Conservation (phyloP, 345 rosid genomes). For the Syzygium oleosum region DNA sequence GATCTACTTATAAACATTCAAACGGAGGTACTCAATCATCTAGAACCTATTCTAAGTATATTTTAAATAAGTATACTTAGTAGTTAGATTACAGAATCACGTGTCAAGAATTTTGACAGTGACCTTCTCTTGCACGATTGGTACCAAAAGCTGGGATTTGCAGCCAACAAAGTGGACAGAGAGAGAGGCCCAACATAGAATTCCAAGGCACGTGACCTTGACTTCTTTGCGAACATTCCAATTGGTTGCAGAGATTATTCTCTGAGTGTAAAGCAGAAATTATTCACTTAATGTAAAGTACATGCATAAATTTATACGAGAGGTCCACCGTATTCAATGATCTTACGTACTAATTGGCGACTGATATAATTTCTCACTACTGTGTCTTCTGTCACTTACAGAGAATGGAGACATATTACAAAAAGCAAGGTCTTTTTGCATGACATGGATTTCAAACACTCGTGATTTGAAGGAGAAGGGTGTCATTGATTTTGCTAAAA, state of each 20-base stretch:
- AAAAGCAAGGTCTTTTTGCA: no score
- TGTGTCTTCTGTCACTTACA: no score
- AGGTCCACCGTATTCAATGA: not conserved
- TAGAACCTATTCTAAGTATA: no score
- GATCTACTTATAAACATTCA: not conserved
- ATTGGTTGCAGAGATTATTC: not conserved
- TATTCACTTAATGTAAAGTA: not conserved
- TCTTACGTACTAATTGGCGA: not conserved
- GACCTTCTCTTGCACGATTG: not conserved
- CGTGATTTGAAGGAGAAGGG: no score
- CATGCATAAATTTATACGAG: not conserved
- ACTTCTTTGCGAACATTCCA: not conserved
- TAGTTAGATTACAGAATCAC: not conserved
- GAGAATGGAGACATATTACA: no score
- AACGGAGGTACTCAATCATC: not conserved
- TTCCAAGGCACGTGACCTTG: not conserved
- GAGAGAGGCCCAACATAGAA: not conserved
- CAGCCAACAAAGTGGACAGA: not conserved
- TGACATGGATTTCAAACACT: no score
- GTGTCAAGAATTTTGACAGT: not conserved
- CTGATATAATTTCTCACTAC: no score
- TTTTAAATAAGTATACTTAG: not conserved
- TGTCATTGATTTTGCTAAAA: no score
- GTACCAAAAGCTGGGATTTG: not conserved
- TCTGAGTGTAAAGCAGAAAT: not conserved